Base-by-base conservation (phyloP, 1,139 yeast species). In the Taiozyma onychis region DNA sequence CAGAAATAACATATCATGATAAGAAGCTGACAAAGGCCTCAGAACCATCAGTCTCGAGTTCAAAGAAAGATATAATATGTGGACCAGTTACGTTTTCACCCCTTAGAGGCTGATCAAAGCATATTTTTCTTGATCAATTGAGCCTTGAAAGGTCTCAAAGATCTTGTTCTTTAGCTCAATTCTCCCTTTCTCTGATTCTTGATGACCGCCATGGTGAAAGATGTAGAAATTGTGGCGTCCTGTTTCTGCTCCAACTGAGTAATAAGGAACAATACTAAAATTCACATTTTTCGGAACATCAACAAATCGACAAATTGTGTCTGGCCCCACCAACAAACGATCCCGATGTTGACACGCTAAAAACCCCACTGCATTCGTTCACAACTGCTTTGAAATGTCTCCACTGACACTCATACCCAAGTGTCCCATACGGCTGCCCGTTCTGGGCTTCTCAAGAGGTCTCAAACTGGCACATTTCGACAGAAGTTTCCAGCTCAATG, bases 1-100 rank as follows among this genome's bases (percentile, higher is more conserved):
- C 2, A 80, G 83, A 11, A 78, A 72, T 48, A 80, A 68, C 50
- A 24, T 30, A 77, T 54, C 49, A 49, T 22, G 61, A 54, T 32
- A 43, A 51, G 48, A 16, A 54, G 47, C 22, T 44, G 4, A 43
- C 48, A 44, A 54, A 51, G 2, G 51, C 13, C 6, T 28, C 11
- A 22, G 59, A 53, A 10, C 44, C 44, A 28, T 47, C 46, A 13
- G 51, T 41, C 45, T 56, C 55, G 16, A 53, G 52, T 44, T 54
- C 57, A 14, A 53, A 53, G 50, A 52, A 54, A 1, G 53, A 47
- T n/a, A 42, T 41, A 10, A 39, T 27, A 44, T 53, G 56, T 9
- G 56, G 56, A 1, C 56, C 58, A 18, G 48, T 52, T 1, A 35
- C 39, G 6, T 11, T 8, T 16, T 53, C 54, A 16, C 46, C 39